Conservation (phyloP, 164 flowering plant species). For the Stephania yunnanensis region DNA sequence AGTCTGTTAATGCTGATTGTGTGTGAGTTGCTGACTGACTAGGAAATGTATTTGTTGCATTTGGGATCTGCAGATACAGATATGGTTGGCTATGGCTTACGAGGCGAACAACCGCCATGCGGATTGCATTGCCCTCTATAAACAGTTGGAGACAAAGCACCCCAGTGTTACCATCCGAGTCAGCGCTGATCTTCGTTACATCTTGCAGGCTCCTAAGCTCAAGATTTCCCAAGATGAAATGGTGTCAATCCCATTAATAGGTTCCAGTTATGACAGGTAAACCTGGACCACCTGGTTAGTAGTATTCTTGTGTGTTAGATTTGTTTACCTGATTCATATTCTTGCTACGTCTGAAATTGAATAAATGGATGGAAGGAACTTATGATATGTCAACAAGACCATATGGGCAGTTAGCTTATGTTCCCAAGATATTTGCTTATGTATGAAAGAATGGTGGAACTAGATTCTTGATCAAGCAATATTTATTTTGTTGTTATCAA, state of each 20-base stretch:
- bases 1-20: not conserved
- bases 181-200: constrained; percentile 88
- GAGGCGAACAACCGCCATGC: constrained; percentile 88
- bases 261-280: constrained; percentile 88
- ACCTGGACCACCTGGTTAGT: not conserved
- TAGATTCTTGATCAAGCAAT: too few species aligned
- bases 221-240: constrained; percentile 92
- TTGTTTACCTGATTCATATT: not conserved
- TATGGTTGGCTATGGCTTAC: constrained; percentile 99
- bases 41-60: not conserved
- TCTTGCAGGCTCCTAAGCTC: constrained; percentile 89
- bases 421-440: too few species aligned
- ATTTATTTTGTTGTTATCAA: too few species aligned
- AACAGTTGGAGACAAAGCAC: constrained; percentile 64
- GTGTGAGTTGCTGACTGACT: constrained; percentile 1
- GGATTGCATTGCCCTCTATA: constrained; percentile 83
- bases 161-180: constrained; percentile 67
- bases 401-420: too few species aligned
- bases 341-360: not conserved
- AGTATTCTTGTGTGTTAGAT: not conserved
- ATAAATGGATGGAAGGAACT: not conserved
- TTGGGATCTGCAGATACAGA: constrained; percentile 62
- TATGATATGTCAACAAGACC: too few species aligned
- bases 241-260: constrained; percentile 87
- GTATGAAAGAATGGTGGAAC: too few species aligned